Evolutionary conservation across 2,329 filamentous ascomycete species (phyloP).

Genomic region (Colletotrichum cereale): DNA sequence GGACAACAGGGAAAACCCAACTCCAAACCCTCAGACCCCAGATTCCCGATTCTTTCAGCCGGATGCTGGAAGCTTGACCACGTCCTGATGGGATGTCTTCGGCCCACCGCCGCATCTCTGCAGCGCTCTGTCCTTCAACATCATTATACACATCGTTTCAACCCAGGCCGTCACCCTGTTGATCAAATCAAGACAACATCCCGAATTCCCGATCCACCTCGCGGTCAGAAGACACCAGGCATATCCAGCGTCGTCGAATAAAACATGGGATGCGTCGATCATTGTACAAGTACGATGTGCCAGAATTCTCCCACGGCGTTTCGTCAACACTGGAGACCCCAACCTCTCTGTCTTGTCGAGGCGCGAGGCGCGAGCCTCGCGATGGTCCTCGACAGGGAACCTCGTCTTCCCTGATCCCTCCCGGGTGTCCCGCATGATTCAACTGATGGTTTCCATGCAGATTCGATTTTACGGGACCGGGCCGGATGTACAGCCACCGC

Average conservation of each 20-base stretch:
- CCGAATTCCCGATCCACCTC: not conserved
- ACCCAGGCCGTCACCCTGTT: constrained; percentile 27
- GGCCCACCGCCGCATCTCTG: constrained; percentile 19
- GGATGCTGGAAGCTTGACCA: constrained; percentile 21
- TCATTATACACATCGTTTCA: constrained; percentile 22
- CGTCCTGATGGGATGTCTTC: constrained; percentile 23
- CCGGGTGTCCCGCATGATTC: constrained; percentile 23
- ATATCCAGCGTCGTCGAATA: constrained; percentile 27
- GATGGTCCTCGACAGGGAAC: not conserved
- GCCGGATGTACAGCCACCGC: constrained; percentile 15
- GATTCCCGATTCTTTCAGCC: not conserved
- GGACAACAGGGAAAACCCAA: constrained; percentile 22
- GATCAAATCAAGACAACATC: constrained; percentile 23
- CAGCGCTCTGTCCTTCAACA: constrained; percentile 27
- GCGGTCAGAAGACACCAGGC: constrained; percentile 20
- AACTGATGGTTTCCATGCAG: constrained; percentile 22
- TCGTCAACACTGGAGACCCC: constrained; percentile 22
- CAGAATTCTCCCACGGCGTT: constrained; percentile 18
- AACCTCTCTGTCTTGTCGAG: not conserved
- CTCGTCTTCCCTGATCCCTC: not conserved
- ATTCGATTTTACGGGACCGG: constrained; percentile 14
- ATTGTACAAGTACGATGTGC: constrained; percentile 2
- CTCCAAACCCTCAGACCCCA: constrained; percentile 28
- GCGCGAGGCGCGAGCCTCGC: not conserved
- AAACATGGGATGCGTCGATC: constrained; percentile 21